Conservation (phyloP, 192 early-diverging fungal species). For the Physocladia obscura region DNA sequence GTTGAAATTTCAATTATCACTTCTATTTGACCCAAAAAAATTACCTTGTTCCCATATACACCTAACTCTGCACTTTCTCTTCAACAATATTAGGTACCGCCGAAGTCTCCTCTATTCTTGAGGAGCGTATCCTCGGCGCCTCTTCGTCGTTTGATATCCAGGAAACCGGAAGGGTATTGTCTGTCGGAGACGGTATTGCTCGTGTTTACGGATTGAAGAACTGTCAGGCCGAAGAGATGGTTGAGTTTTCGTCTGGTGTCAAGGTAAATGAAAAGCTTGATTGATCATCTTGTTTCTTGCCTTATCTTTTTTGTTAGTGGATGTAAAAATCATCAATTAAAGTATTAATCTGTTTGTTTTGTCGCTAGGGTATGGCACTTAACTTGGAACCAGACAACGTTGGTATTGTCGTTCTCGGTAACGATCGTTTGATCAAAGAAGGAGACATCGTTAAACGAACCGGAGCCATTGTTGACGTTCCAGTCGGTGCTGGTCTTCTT, state of each 20-base stretch:
- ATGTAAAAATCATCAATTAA: too few species aligned
- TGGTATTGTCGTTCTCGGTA: slow-evolving; percentile 99
- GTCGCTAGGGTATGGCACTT: slow-evolving; percentile 90
- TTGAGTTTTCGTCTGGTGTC: slow-evolving; percentile 99
- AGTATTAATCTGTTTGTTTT: neutral
- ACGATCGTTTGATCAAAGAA: slow-evolving; percentile 99
- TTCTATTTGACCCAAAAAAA: too few species aligned
- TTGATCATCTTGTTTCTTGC: neutral
- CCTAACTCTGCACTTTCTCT: too few species aligned
- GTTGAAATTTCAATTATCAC: too few species aligned
- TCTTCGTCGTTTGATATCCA: slow-evolving; percentile 83
- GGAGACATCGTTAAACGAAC: slow-evolving; percentile 99
- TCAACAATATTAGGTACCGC: slow-evolving; percentile 56
- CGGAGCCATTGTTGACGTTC: slow-evolving; percentile 97
- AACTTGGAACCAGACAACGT: slow-evolving; percentile 99
- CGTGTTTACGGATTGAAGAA: slow-evolving; percentile 99
- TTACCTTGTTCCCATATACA: neutral
- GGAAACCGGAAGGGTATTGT: slow-evolving; percentile 98
- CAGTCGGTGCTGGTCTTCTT: slow-evolving; percentile 89
- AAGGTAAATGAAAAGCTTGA: slow-evolving; percentile 56
- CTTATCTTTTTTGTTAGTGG: neutral
- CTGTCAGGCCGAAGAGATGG: slow-evolving; percentile 99
- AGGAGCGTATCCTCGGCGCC: slow-evolving; percentile 92
- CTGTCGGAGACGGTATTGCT: slow-evolving; percentile 99
- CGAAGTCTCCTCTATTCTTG: slow-evolving; percentile 96